phyloP scores from a whole-genome alignment of 1,284 basidiomycete species.

The Rhizoctonia solani region DNA sequence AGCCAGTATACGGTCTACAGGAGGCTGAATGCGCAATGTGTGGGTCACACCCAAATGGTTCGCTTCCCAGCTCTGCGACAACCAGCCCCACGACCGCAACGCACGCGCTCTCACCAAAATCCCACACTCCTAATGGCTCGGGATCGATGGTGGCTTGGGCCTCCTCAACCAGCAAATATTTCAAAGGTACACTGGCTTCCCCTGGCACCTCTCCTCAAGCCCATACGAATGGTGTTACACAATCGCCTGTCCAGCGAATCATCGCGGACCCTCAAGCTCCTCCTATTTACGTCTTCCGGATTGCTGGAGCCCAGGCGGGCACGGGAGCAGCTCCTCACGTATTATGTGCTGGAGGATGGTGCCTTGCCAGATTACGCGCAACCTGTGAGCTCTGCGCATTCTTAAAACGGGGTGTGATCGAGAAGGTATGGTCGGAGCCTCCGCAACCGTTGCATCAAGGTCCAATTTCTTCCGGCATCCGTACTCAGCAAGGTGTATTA shows the following conservation, averaged over 20 bases:
- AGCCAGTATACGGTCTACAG: constrained; percentile 63
- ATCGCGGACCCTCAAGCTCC: constrained; percentile 34
- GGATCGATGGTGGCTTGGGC: constrained; percentile 34
- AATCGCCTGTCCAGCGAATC: constrained; percentile 26
- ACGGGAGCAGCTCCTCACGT: constrained; percentile 57
- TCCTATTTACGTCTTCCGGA: constrained; percentile 49
- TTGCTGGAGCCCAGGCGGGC: constrained; percentile 39
- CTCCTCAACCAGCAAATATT: constrained; percentile 36
- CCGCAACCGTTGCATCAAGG: constrained; percentile 44
- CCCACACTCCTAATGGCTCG: constrained; percentile 1
- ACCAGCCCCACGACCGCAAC: constrained; percentile 37
- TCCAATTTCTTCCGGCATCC: background rate
- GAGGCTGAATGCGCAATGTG: constrained; percentile 40
- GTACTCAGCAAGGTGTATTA: background rate
- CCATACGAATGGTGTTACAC: background rate
- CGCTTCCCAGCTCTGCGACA: constrained; percentile 40
- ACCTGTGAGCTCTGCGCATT: constrained; percentile 93
- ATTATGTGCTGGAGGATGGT: constrained; percentile 77
- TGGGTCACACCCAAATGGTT: constrained; percentile 37
- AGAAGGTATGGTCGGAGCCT: constrained; percentile 81
- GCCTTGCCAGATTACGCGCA: constrained; percentile 74
- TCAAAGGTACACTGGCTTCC: constrained; percentile 34
- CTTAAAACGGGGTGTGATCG: constrained; percentile 77
- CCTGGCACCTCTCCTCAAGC: constrained; percentile 9
- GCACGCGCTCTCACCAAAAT: constrained; percentile 39